Conservation (phyloP, 2,329 filamentous ascomycete species). For the Plectosphaerella plurivora region DNA sequence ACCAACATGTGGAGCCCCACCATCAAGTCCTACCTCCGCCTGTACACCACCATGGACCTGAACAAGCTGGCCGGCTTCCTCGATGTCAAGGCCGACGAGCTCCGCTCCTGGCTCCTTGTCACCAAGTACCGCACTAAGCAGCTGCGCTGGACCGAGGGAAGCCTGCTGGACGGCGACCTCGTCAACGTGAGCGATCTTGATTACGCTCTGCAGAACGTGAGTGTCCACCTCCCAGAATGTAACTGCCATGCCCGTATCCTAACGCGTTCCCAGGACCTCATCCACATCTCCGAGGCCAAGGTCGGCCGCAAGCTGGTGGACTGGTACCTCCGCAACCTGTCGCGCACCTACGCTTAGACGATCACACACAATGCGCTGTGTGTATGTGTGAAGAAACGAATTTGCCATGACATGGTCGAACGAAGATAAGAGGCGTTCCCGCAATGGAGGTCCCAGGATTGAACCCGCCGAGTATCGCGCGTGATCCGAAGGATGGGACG, state of each 20-base stretch:
- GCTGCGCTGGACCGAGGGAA: slow-evolving; percentile 86
- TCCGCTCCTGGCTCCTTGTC: slow-evolving; percentile 88
- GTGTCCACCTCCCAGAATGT: neutral
- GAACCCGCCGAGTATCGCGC: no score
- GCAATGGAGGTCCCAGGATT: no score
- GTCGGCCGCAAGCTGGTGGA: slow-evolving; percentile 95
- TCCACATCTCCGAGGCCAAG: slow-evolving; percentile 98
- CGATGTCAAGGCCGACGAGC: slow-evolving; percentile 92
- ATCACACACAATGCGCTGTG: neutral
- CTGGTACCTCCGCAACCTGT: slow-evolving; percentile 97
- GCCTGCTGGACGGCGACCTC: slow-evolving; percentile 84
- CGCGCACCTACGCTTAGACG: slow-evolving; percentile 75
- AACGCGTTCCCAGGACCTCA: slow-evolving; percentile 66
- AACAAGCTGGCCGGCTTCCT: slow-evolving; percentile 98
- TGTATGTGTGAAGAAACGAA: neutral
- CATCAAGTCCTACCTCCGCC: slow-evolving; percentile 95
- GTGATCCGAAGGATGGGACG: no score
- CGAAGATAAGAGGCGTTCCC: no score
- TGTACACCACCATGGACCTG: slow-evolving; percentile 99
- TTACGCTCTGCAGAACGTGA: slow-evolving; percentile 73
- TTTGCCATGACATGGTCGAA: no score
- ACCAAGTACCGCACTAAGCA: slow-evolving; percentile 99
- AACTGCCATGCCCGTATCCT: slow-evolving; percentile 8
- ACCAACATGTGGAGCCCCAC: slow-evolving; percentile 98
- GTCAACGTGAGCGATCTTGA: slow-evolving; percentile 94